Evolutionary conservation across 148 eudicot genomes (phyloP).

Genomic region (Silene conica): DNA sequence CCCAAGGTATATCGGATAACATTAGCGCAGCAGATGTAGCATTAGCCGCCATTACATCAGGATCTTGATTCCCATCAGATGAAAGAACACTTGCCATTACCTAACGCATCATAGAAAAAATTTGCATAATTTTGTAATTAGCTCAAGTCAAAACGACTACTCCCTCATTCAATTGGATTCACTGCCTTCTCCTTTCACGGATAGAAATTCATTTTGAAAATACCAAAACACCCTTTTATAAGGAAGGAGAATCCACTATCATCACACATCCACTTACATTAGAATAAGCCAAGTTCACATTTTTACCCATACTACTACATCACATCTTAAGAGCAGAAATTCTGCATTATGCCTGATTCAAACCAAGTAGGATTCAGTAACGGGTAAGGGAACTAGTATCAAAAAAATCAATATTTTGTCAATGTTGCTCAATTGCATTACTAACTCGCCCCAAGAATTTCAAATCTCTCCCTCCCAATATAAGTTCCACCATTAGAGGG

Average conservation of each 20-base stretch:
- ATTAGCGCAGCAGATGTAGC: constrained; percentile 96
- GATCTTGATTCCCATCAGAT: constrained; percentile 97
- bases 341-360: not conserved
- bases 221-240: not conserved
- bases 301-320: not conserved
- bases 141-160: not conserved
- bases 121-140: not conserved
- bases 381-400: not conserved
- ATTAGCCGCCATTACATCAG: constrained; percentile 98
- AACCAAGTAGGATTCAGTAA: not conserved
- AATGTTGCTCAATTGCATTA: not conserved
- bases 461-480: not conserved
- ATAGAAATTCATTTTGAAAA: not conserved
- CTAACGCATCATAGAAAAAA: constrained; percentile 26
- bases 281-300: not conserved
- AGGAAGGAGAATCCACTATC: not conserved
- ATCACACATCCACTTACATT: not conserved
- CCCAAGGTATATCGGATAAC: constrained; percentile 99
- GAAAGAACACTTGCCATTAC: constrained; percentile 94
- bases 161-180: too few species aligned
- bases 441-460: not conserved
- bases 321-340: not conserved
- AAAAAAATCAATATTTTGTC: not conserved
- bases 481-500: too few species aligned
- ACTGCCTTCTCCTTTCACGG: too few species aligned